phyloP scores from a whole-genome alignment of 1,284 basidiomycete genomes.

The Cryptococcus maquisensis region DNA sequence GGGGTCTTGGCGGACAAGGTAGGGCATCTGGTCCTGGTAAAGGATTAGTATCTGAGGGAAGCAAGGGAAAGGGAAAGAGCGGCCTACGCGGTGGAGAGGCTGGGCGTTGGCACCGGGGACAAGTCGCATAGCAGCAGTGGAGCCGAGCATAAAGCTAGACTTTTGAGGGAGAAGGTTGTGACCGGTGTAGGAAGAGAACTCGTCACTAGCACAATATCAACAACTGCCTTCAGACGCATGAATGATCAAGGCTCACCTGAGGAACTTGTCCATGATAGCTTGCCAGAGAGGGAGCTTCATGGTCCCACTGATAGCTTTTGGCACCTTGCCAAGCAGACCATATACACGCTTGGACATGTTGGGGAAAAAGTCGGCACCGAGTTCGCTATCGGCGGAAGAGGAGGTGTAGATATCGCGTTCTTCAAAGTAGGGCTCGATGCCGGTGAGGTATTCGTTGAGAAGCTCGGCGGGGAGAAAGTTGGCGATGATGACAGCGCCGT shows the following conservation, averaged over 20 bases:
- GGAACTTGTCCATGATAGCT: slow-evolving; percentile 10
- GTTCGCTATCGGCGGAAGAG: slow-evolving; percentile 1
- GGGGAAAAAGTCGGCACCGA: slow-evolving; percentile 13
- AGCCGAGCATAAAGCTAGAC: slow-evolving; percentile 7
- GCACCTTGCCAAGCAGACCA: slow-evolving; percentile 4
- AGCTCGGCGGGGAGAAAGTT: slow-evolving; percentile 12
- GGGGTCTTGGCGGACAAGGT: slow-evolving; percentile 1
- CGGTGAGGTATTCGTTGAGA: slow-evolving; percentile 3
- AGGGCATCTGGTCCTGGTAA: slow-evolving; percentile 9
- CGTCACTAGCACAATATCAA: slow-evolving; percentile 1
- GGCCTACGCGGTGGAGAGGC: slow-evolving; percentile 7
- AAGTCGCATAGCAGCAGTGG: slow-evolving; percentile 7
- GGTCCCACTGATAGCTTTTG: slow-evolving; percentile 3
- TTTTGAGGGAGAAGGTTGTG: slow-evolving; percentile 7
- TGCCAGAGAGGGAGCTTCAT: slow-evolving; percentile 7
- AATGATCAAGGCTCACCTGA: slow-evolving; percentile 1
- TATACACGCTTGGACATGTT: slow-evolving; percentile 7
- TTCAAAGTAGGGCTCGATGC: slow-evolving; percentile 13
- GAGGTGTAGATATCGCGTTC: slow-evolving; percentile 1
- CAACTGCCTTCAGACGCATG: neutral
- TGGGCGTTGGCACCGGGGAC: slow-evolving; percentile 9
- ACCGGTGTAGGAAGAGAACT: slow-evolving; percentile 5
- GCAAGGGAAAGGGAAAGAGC: neutral
- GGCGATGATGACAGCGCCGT: slow-evolving; percentile 15
- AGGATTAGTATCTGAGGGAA: neutral